Conservation (phyloP, 2,329 filamentous ascomycete genomes). For the Aspergillus amoenus region DNA sequence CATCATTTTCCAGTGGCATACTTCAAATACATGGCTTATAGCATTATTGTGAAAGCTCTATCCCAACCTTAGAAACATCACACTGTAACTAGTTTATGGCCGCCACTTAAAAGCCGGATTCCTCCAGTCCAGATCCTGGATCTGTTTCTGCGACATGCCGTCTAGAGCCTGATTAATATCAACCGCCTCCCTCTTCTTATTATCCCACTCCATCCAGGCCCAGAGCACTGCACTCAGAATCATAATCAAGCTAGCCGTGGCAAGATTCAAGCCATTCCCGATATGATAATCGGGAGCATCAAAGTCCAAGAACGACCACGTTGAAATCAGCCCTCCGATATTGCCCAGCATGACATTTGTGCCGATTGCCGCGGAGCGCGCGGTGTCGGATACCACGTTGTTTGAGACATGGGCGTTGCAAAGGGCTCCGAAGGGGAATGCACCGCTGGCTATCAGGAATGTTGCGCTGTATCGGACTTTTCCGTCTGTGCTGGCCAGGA, state of each 20-base stretch:
- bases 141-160: constrained; percentile 53
- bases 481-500: constrained; percentile 56
- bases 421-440: constrained; percentile 64
- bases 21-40: too few species aligned
- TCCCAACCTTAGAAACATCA: too few species aligned
- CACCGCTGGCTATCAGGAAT: constrained; percentile 66
- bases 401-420: constrained; percentile 67
- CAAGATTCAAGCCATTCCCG: constrained; percentile 70
- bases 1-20: too few species aligned
- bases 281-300: constrained; percentile 68
- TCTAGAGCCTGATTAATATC: constrained; percentile 58
- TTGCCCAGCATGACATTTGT: constrained; percentile 72
- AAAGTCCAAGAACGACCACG: constrained; percentile 64
- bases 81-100: neutral
- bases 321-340: constrained; percentile 66
- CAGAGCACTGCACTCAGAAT: constrained; percentile 51
- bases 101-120: constrained; percentile 51
- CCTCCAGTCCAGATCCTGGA: constrained; percentile 64
- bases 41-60: too few species aligned
- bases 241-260: constrained; percentile 50
- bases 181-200: constrained; percentile 55
- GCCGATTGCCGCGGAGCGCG: constrained; percentile 65
- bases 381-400: constrained; percentile 70
- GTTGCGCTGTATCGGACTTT: constrained; percentile 68
- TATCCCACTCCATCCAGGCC: constrained; percentile 64